phyloP scores from a whole-genome alignment of 495 filamentous ascomycete species.

The Pyrenula aspistea region DNA sequence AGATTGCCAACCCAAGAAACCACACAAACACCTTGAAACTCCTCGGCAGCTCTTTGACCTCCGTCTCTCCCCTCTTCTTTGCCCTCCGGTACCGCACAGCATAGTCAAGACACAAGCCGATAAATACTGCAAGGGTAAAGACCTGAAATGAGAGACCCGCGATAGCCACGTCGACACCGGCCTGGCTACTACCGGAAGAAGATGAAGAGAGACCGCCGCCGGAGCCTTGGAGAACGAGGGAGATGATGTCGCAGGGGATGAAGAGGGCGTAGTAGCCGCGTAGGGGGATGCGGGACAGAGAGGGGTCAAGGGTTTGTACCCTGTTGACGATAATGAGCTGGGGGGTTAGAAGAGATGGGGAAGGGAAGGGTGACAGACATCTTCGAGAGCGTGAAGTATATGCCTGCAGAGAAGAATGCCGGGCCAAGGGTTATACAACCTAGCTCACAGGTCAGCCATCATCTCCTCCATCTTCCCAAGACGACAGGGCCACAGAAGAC shows the following conservation, averaged over 20 bases:
- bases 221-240: constrained; percentile 36
- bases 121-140: constrained; percentile 33
- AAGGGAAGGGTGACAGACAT: constrained; percentile 16
- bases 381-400: constrained; percentile 43
- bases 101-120: constrained; percentile 28
- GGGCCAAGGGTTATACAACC: constrained; percentile 44
- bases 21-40: constrained; percentile 27
- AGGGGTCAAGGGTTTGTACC: constrained; percentile 5
- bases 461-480: not conserved
- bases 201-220: constrained; percentile 33
- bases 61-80: constrained; percentile 3
- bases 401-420: constrained; percentile 43
- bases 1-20: constrained; percentile 27
- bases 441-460: not conserved
- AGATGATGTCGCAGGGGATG: constrained; percentile 37
- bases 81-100: constrained; percentile 15
- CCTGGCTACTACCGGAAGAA: constrained; percentile 10
- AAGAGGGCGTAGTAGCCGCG: constrained; percentile 41
- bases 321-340: not conserved
- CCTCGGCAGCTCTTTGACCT: constrained; percentile 6
- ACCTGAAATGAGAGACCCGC: constrained; percentile 33
- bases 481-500: not conserved
- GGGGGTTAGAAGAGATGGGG: not conserved
- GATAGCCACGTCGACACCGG: constrained; percentile 23
- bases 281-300: constrained; percentile 32